Evolutionary conservation across 179 eudicot species (phyloP), one percentile per base, ranked within the genome.

Genomic region (Patellifolia procumbens): DNA sequence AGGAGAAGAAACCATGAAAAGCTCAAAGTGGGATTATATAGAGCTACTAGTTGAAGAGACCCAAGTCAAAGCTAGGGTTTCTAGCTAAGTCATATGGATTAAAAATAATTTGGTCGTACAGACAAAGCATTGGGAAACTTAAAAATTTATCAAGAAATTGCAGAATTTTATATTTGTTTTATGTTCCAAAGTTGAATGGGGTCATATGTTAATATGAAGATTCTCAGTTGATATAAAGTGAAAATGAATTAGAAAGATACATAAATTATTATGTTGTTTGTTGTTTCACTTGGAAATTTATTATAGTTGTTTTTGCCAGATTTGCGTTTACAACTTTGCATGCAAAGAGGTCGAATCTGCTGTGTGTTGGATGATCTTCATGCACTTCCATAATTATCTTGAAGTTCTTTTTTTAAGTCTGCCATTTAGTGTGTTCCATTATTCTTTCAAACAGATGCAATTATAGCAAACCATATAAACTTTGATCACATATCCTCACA

Each of bases 31-130:
- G 79, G 82, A 43, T 71, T 87, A 84, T 85, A 84, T 81, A 85
- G 90, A 86, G 39, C 68, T 76, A 64, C 11, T 68, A 20, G 42
- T 10, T 55, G 61, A 59, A 32, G 73, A 81, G 82, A 85, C 71
- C 64, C 20, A 73, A 78, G 87, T 90, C 91, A 88, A 84, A 86
- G 82, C 78, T 81, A 67, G 74, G 72, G 88, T 84, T 84, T 85
- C 78, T 78, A 39, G 45, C 9, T 4, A 51, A 78, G 71, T 74
- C 53, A 75, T 19, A 70, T 49, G 26, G 66, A 13, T 72, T 68
- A 61, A 49, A 81, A 78, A 81, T 84, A 63, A 31, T 65, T 68
- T 51, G 64, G 43, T 83, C 74, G 88, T 70, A 70, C 73, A 70
- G 73, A 70, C 73, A 70, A 70, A 32, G 59, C 73, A 70, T 70